A percentile compares a stretch with the other conserved stretches of the same genome.
Conservation (phyloP, 805 yeast genomes). For the Spathaspora arborariae region DNA sequence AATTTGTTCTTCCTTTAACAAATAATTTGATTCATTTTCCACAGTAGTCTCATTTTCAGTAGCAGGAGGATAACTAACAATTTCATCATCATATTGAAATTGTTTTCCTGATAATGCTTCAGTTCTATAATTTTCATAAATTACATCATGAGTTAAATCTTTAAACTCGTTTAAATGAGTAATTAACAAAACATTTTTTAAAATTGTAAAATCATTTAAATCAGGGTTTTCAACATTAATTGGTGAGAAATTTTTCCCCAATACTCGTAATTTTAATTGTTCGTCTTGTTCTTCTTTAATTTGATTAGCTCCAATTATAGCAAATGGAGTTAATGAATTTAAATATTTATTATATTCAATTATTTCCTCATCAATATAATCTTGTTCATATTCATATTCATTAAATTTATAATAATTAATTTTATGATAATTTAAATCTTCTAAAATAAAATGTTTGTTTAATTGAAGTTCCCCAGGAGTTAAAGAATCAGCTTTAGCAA, state of each 20-base stretch:
- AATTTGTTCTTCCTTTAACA: conserved; percentile 82
- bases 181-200: conserved; percentile 75
- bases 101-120: conserved; percentile 70
- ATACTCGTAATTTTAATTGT: conserved; percentile 51
- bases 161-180: conserved; percentile 85
- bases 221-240: conserved; percentile 69
- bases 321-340: conserved; percentile 62
- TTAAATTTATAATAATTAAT: conserved; percentile 72
- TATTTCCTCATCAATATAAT: conserved; percentile 56
- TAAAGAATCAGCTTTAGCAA: conserved; percentile 42
- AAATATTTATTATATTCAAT: conserved; percentile 62
- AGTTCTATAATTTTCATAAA: conserved; percentile 88
- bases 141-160: conserved; percentile 80
- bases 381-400: conserved; percentile 54
- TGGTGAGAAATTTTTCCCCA: conserved; percentile 46
- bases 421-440: conserved; percentile 67
- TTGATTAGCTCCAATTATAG: conserved; percentile 67
- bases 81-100: conserved; percentile 28
- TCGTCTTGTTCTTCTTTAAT: conserved; percentile 42
- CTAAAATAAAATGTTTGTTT: conserved; percentile 70
- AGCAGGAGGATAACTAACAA: background rate
- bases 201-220: conserved; percentile 72
- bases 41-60: conserved; percentile 1
- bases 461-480: conserved; percentile 46
- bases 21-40: conserved; percentile 19